These are phyloP conservation scores for Pascua guehoae DNA, from an alignment of 1,284 basidiomycete species.

Conservation along the genomic window DNA sequence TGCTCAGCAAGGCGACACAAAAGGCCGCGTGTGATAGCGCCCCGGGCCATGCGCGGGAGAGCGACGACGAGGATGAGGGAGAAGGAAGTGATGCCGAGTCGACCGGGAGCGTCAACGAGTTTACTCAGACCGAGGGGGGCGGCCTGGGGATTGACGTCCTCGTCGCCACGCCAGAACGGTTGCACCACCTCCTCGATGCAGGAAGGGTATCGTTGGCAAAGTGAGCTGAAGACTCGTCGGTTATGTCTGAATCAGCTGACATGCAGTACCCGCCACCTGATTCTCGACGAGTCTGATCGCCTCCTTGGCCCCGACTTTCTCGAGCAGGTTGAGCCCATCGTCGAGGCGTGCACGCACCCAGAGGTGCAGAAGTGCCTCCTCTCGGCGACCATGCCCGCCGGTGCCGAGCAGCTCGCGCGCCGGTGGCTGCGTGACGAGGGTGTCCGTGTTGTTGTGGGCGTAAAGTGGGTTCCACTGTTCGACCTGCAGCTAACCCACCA, in stretches of 20 bases:
- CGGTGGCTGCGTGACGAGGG: slow-evolving; percentile 71
- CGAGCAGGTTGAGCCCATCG: slow-evolving; percentile 81
- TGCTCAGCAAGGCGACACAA: slow-evolving; percentile 75
- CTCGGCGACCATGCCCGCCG: slow-evolving; percentile 88
- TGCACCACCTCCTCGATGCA: slow-evolving; percentile 60
- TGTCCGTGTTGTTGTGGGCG: slow-evolving; percentile 84
- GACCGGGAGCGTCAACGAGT: background rate
- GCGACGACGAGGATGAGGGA: slow-evolving; percentile 15
- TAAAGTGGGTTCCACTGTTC: slow-evolving; percentile 64
- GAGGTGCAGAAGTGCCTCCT: slow-evolving; percentile 82
- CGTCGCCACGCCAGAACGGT: slow-evolving; percentile 48
- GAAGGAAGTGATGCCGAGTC: slow-evolving; percentile 11
- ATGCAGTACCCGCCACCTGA: slow-evolving; percentile 69
- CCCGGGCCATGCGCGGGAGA: slow-evolving; percentile 25
- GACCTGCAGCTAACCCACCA: slow-evolving; percentile 39
- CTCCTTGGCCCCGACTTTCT: slow-evolving; percentile 86
- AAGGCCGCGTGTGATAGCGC: slow-evolving; percentile 44
- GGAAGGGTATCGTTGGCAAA: slow-evolving; percentile 65
- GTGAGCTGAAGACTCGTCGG: slow-evolving; percentile 61
- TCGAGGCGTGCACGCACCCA: slow-evolving; percentile 72
- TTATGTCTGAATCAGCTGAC: background rate
- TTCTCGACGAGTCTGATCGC: slow-evolving; percentile 88
- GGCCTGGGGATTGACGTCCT: slow-evolving; percentile 44
- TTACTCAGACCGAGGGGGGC: background rate
- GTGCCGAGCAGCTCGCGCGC: slow-evolving; percentile 81